phyloP scores from a whole-genome alignment of 2,329 filamentous ascomycete genomes.

The Talaromyces rugulosus region DNA sequence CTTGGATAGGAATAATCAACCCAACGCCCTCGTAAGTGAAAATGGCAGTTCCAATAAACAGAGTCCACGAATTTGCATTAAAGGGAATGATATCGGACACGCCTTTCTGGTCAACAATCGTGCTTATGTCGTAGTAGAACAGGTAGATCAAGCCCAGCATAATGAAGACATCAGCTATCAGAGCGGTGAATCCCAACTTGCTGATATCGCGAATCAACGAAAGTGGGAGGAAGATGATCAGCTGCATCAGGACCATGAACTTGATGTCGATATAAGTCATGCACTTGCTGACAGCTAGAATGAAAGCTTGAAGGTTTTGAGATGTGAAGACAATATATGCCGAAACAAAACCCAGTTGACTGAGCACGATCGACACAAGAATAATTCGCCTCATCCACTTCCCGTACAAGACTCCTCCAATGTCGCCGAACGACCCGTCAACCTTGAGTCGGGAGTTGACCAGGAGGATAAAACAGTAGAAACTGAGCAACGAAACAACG shows the following conservation, averaged over 20 bases:
- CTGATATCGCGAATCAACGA: conserved; percentile 94
- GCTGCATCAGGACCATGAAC: conserved; percentile 87
- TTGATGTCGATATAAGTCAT: conserved; percentile 79
- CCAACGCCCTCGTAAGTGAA: conserved; percentile 99
- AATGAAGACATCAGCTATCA: conserved; percentile 93
- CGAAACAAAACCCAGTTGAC: conserved; percentile 89
- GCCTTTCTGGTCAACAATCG: conserved; percentile 68
- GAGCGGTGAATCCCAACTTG: conserved; percentile 90
- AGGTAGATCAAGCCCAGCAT: conserved; percentile 86
- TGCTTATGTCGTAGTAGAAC: conserved; percentile 91
- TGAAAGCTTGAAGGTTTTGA: conserved; percentile 91
- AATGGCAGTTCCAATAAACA: conserved; percentile 98
- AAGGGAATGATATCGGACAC: conserved; percentile 84
- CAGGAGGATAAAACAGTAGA: conserved; percentile 94
- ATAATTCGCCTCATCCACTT: conserved; percentile 86
- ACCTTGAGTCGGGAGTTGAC: conserved; percentile 81
- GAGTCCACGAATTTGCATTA: conserved; percentile 87
- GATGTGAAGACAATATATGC: conserved; percentile 97
- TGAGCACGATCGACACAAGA: conserved; percentile 86
- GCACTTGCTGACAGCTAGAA: conserved; percentile 86
- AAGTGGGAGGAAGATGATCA: conserved; percentile 90
- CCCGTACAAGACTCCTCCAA: conserved; percentile 87
- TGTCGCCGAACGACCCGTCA: conserved; percentile 94
- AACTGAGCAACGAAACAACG: conserved; percentile 78
- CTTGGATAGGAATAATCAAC: conserved; percentile 95